Base-by-base conservation (phyloP, 2,329 filamentous ascomycete species). In the Fusarium anguioides region DNA sequence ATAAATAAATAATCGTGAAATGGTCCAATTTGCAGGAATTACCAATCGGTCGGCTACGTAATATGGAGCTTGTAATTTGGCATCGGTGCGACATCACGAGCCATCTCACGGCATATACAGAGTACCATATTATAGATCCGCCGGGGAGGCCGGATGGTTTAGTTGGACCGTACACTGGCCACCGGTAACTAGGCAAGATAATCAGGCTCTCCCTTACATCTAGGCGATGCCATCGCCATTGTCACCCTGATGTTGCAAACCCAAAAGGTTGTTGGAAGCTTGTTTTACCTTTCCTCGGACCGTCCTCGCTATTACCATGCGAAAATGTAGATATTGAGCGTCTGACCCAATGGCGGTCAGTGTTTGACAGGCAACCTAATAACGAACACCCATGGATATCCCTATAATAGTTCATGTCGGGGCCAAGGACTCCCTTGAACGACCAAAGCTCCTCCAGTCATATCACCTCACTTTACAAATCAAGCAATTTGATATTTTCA, bases 1-100 rank as follows among this genome's bases (percentile, higher is more conserved):
- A 29, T 27, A 27, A 27, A 17, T 14, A 12, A 44, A 21, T 45
- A 54, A 23, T 35, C 36, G 18, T 54, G 52, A 50, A 56, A 37
- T 37, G 21, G 21, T 33, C 44, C 59, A 69, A 56, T 69, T 68
- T 66, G 52, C 61, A 63, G 35, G 45, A 69, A 54, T 49, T 37
- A 59, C 40, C 42, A 62, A 45, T 44, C 41, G 42, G 41, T 66
- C 52, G 41, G 51, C 55, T 48, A 66, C 60, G 51, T 51, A 50
- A 66, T 36, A 66, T 46, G 55, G 50, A 54, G 61, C 51, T 50
- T 60, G 47, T 33, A 62, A 63, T 63, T 45, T 59, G 41, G 50
- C 46, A 40, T 52, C 44, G 46, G 57, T 50, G 44, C 45, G 55
- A 45, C 47, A 47, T 41, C 31, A 21, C 24, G 41, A 49, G 42